A percentile compares a stretch with the other conserved stretches of the same genome.
These are phyloP conservation scores for Aspergillus olivimuriae DNA, from an alignment of 495 filamentous ascomycete genomes.

Conservation along the genomic window DNA sequence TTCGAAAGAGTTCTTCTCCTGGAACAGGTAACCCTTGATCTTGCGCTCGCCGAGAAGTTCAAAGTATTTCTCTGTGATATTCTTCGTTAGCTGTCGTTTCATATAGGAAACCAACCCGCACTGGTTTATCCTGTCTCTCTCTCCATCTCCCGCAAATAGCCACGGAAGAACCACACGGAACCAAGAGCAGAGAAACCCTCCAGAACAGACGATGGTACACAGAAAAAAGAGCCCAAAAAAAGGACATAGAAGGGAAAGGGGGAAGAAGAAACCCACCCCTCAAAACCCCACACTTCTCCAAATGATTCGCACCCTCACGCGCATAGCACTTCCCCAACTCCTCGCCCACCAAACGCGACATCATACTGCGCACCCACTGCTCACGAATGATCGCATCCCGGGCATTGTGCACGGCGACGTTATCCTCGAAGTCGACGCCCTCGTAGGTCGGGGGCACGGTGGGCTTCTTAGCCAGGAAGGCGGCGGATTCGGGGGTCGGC, in stretches of 20 bases:
- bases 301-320: slow-evolving; percentile 89
- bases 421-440: slow-evolving; percentile 95
- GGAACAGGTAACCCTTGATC: slow-evolving; percentile 81
- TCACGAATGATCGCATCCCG: slow-evolving; percentile 92
- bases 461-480: slow-evolving; percentile 92
- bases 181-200: not conserved
- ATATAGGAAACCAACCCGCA: not conserved
- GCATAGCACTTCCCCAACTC: slow-evolving; percentile 95
- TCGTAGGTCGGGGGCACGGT: slow-evolving; percentile 91
- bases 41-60: slow-evolving; percentile 78
- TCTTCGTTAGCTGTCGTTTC: not conserved
- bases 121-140: slow-evolving; percentile 1
- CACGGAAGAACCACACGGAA: not conserved
- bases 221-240: slow-evolving; percentile 1
- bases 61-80: slow-evolving; percentile 75
- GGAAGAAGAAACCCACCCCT: slow-evolving; percentile 55
- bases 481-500: slow-evolving; percentile 88
- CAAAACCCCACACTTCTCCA: slow-evolving; percentile 90
- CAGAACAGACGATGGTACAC: no score
- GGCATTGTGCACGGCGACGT: slow-evolving; percentile 78
- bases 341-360: slow-evolving; percentile 87
- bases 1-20: slow-evolving; percentile 88
- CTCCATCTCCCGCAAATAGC: not conserved
- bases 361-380: slow-evolving; percentile 97
- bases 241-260: slow-evolving; percentile 5